Conservation (phyloP, 768 basidiomycete genomes). For the Peribolospora baueri region DNA sequence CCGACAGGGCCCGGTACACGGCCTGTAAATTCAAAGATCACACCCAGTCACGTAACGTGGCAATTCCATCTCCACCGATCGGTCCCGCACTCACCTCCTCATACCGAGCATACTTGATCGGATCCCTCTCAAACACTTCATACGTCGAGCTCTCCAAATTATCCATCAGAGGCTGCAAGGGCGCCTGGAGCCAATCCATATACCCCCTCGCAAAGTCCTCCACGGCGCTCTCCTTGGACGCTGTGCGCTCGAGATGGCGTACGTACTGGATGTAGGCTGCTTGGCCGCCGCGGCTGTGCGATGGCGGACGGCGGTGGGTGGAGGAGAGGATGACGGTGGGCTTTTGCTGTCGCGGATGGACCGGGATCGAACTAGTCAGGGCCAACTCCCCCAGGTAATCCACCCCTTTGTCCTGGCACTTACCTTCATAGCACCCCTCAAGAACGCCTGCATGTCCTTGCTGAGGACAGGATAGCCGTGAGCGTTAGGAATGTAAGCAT, state of each 20-base stretch:
- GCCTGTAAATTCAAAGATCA: slow-evolving; percentile 27
- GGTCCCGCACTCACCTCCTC: slow-evolving; percentile 40
- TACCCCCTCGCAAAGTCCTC: slow-evolving; percentile 81
- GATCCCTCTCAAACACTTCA: slow-evolving; percentile 92
- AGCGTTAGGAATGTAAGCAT: slow-evolving; percentile 77
- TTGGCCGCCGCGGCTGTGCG: slow-evolving; percentile 41
- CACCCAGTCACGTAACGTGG: background rate
- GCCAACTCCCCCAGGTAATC: background rate
- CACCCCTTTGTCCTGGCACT: slow-evolving; percentile 13
- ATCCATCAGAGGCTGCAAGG: slow-evolving; percentile 70
- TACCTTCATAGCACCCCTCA: slow-evolving; percentile 70
- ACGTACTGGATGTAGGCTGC: slow-evolving; percentile 75
- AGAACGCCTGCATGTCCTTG: slow-evolving; percentile 73
- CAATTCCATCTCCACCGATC: background rate
- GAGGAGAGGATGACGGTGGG: slow-evolving; percentile 64
- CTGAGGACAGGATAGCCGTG: slow-evolving; percentile 94
- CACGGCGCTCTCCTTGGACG: slow-evolving; percentile 43
- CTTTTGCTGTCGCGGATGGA: slow-evolving; percentile 34
- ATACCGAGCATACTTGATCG: slow-evolving; percentile 83
- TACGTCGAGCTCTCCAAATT: slow-evolving; percentile 87
- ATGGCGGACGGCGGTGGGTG: slow-evolving; percentile 38
- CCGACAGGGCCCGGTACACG: slow-evolving; percentile 50
- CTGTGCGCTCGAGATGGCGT: slow-evolving; percentile 49
- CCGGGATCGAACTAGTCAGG: slow-evolving; percentile 11
- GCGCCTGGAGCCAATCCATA: slow-evolving; percentile 31